Base-by-base conservation (phyloP, 305 asterid species). In the Fraxinus dipetala region DNA sequence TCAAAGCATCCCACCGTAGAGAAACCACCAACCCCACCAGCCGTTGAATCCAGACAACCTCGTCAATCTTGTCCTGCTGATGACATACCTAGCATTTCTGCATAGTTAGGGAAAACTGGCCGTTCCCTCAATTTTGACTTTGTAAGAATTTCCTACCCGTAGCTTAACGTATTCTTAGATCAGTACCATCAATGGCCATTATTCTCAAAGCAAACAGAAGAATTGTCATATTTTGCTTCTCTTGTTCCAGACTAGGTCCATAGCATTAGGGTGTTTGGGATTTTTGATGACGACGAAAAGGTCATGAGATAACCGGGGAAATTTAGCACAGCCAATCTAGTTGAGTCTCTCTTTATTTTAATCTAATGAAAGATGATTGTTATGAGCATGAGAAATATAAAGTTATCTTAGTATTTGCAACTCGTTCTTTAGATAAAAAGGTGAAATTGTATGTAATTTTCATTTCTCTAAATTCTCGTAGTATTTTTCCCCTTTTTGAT, bases 51-150 rank as follows among this genome's bases (percentile, higher is more conserved):
- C 35, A 74, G 75, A 45, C 84, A 80, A 79, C 45, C 89, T 73
- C 26, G 74, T 31, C 59, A 82, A 61, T 76, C 85, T 54, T 67
- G 24, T 7, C 70, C 79, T 74, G 14, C 40, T 43, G 88, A 83
- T 76, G 97, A 92, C 9, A 79, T 91, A 28, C 95, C 91, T 38
- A 83, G 87, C 85, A 88, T 91, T 45, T 94, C 96, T 54, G 97
- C 98, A 6, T 88, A 88, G 43, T n/a, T 34, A 84, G 45, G 31
- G 35, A 26, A 38, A 34, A 14, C 11, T 30, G 73, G 69, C 26
- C 1, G n/a, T 59, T 31, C 2, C 74, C 38, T 72, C 40, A 10
- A 14, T 6, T 28, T 80, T 45, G 31, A 28, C 40, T 70, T 31
- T 18, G 80, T 34, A 6, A 73, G 73, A 61, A 18, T 22, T 24